phyloP scores from a whole-genome alignment of 2,329 filamentous ascomycete genomes.

The Hymenoscyphus albidus region DNA sequence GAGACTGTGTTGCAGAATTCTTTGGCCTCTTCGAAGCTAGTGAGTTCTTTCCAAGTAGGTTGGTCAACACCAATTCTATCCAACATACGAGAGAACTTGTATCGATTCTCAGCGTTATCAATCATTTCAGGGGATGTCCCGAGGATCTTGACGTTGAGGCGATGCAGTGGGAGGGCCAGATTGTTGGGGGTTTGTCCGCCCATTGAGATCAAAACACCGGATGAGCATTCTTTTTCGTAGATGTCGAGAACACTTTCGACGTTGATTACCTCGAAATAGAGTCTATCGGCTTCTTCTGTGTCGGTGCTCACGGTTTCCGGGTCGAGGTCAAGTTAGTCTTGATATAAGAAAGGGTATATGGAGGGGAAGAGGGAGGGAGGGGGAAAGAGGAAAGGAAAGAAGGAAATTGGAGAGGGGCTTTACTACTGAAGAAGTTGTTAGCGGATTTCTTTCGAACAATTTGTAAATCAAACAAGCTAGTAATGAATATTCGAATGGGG shows the following conservation, averaged over 20 bases:
- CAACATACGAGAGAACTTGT: conserved; percentile 98
- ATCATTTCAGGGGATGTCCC: conserved; percentile 99
- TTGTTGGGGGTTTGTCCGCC: conserved; percentile 98
- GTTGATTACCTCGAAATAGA: conserved; percentile 96
- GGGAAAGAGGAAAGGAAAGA: too few relatives aligned
- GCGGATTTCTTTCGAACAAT: too few relatives aligned
- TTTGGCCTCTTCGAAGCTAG: conserved; percentile 86
- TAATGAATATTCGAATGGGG: too few relatives aligned
- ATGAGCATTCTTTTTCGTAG: conserved; percentile 79
- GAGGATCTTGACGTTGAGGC: conserved; percentile 85
- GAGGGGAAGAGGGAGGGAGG: too few relatives aligned
- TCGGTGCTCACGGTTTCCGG: conserved; percentile 80
- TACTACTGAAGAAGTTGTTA: too few relatives aligned
- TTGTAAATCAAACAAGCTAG: too few relatives aligned
- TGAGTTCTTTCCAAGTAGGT: conserved; percentile 96
- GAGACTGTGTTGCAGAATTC: conserved; percentile 83
- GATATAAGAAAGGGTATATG: too few relatives aligned
- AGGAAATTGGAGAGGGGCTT: too few relatives aligned
- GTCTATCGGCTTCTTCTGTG: conserved; percentile 87
- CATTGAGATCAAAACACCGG: conserved; percentile 89
- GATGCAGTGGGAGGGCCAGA: conserved; percentile 84
- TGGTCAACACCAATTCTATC: conserved; percentile 94
- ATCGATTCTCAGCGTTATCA: conserved; percentile 92
- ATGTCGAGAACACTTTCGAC: conserved; percentile 89
- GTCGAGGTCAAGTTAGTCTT: background rate